phyloP scores from a whole-genome alignment of 768 basidiomycete species.

The Mycena leptocephala region DNA sequence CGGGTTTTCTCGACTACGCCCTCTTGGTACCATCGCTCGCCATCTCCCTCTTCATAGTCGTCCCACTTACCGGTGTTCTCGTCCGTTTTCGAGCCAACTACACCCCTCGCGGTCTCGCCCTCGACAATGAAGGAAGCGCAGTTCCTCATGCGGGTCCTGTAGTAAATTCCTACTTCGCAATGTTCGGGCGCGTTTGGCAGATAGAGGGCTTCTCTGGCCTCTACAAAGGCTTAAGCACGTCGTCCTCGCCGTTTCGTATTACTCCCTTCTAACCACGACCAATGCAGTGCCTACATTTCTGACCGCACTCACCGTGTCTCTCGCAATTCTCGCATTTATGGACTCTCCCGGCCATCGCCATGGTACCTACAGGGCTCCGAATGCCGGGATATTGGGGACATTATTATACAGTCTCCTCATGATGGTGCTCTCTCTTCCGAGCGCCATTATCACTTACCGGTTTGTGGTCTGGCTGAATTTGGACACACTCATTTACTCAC shows the following conservation, averaged over 20 bases:
- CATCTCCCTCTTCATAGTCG: slow-evolving; percentile 70
- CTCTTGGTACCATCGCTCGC: slow-evolving; percentile 63
- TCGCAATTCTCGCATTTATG: slow-evolving; percentile 72
- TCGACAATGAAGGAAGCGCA: slow-evolving; percentile 82
- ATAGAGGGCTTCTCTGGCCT: slow-evolving; percentile 78
- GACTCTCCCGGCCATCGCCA: slow-evolving; percentile 74
- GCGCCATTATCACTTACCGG: slow-evolving; percentile 76
- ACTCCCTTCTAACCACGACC: neutral
- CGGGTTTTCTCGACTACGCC: slow-evolving; percentile 54
- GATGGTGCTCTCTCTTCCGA: slow-evolving; percentile 78
- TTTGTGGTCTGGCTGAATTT: neutral
- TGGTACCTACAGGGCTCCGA: slow-evolving; percentile 76
- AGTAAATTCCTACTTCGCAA: slow-evolving; percentile 82
- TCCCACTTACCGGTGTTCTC: slow-evolving; percentile 78
- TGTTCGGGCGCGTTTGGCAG: slow-evolving; percentile 79
- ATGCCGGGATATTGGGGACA: slow-evolving; percentile 72
- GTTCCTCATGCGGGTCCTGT: slow-evolving; percentile 66
- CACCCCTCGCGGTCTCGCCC: slow-evolving; percentile 87
- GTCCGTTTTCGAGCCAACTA: slow-evolving; percentile 89
- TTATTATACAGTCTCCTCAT: slow-evolving; percentile 76
- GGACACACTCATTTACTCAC: neutral
- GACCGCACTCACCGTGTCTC: slow-evolving; percentile 70
- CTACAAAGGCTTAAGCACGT: slow-evolving; percentile 84
- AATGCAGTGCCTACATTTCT: slow-evolving; percentile 59
- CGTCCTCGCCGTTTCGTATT: neutral